Evolutionary conservation across 1,139 yeast species (phyloP), one percentile per base, ranked within the genome.

Genomic region (Zygoascus sp.): DNA sequence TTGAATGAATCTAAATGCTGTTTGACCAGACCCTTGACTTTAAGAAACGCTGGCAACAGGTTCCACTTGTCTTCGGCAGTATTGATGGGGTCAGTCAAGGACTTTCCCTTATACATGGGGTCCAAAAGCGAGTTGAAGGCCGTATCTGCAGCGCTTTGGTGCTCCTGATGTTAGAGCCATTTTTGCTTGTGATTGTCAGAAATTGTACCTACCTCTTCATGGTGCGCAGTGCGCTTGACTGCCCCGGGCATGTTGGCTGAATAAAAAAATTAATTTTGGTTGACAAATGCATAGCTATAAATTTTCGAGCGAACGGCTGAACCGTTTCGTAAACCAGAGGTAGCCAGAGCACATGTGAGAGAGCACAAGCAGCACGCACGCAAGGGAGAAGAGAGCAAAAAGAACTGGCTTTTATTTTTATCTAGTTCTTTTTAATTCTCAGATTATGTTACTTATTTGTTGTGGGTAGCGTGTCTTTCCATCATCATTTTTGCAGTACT

Each of bases 1-100:
- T 92, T 90, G 75, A 89, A 92, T 15, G 98, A 92, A 62, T 92
- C 98, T 62, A 94, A 73, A 72, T 92, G 98, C 69, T 92, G 99
- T 61, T 94, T 92, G 42, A 92, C 97, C 44, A 92, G 73, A 46
- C 99, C 99, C 65, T 92, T 92, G 40, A 94, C 96, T 62, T 89
- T 89, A 52, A 92, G 72, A 62, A 92, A 92, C 0, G 98, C 98
- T 0, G 99, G 99, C 40, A 92, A 69, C 47, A 92, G 73, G 58
- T 92, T 84, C 99, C 99, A 92, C 67, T 92, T 92, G 67, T 92
- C 99, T 60, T 84, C 48, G 11, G 95, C 95, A 0, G 97, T 88
- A 58, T 80, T 80, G 64, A 92, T 83, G 56, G 86, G 87, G 69
- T 92, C 99, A 1, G 95, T 80, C 51, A 90, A 67, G 48, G 76